Base-by-base conservation (phyloP, 768 basidiomycete species). In the Tylopilus sp. region DNA sequence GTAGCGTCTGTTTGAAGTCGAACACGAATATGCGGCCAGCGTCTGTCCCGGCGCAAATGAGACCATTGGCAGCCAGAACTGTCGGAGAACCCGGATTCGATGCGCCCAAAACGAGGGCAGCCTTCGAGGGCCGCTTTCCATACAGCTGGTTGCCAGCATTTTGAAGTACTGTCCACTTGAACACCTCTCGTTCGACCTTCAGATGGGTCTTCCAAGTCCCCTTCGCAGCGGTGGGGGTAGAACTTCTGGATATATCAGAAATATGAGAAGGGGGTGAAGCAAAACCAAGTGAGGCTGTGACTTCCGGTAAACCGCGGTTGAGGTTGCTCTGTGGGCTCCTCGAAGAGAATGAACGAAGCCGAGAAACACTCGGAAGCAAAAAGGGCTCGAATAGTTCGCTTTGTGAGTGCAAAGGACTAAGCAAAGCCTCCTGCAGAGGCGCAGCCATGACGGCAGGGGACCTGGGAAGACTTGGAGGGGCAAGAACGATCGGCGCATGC, bases 21-120 rank as follows among this genome's bases (percentile, higher is more conserved):
- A 91, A 95, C 2, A 98, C 86, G 43, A 83, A 76, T 39, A 89
- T 76, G 61, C 78, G 82, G 12, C 95, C 97, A 26, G 74, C 74
- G 41, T 85, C 83, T 7, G 89, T 94, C 15, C 97, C 97, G 7
- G 98, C 73, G 57, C 93, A 97, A 30, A 99, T 81, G 50, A 95
- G 71, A 0, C 94, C 95, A 60, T 90, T 91, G 12, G 89, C 88
- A 10, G 87, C 82, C 50, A 98, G 66, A 9, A 88, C 88, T 0
- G 86, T 93, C 6, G 95, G 94, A 1, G 70, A 71, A 1, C 90
- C 91, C 13, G 76, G 60, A 17, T 75, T 65, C 3, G 79, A 71
- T 1, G 81, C 71, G 0, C 85, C 87, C 22, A 88, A 74, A 1
- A 90, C 62, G 35, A 79, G 72, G 5, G 83, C 76, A 21, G 80